A percentile compares a stretch with the other conserved stretches of the same genome.
phyloP scores from a whole-genome alignment of 176 grass and related monocot species.

The Lolium perenne region DNA sequence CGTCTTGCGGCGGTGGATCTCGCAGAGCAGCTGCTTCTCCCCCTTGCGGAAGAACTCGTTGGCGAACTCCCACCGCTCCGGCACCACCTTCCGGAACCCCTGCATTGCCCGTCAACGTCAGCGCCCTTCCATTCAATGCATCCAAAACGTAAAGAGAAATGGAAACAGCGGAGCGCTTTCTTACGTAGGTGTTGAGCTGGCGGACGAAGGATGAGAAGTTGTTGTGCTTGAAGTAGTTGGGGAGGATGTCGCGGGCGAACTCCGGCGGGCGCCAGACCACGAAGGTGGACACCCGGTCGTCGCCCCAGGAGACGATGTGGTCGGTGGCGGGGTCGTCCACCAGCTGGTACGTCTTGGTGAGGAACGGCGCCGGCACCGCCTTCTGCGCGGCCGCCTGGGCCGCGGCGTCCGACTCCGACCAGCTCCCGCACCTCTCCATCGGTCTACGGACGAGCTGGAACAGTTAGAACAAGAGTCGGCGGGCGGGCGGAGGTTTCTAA shows the following conservation, averaged over 20 bases:
- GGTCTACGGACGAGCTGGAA: background rate
- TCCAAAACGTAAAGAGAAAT: background rate
- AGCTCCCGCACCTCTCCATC: slow-evolving; percentile 82
- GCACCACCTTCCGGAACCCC: slow-evolving; percentile 87
- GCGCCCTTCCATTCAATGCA: background rate
- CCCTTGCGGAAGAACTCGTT: slow-evolving; percentile 93
- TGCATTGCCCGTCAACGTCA: slow-evolving; percentile 36
- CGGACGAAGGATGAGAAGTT: slow-evolving; percentile 99
- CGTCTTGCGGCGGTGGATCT: slow-evolving; percentile 95
- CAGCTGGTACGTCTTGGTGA: slow-evolving; percentile 97
- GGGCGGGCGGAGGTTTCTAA: slow-evolving; percentile 44
- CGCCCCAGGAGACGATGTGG: slow-evolving; percentile 98
- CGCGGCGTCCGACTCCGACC: slow-evolving; percentile 56
- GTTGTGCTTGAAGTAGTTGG: slow-evolving; percentile 98
- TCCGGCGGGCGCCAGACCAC: slow-evolving; percentile 95
- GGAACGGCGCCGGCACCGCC: slow-evolving; percentile 92
- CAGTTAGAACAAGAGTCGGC: slow-evolving; percentile 25
- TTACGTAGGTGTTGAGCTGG: slow-evolving; percentile 99
- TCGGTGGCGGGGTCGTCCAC: slow-evolving; percentile 89
- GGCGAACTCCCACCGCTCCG: slow-evolving; percentile 91
- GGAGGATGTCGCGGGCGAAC: slow-evolving; percentile 96
- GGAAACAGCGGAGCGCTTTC: background rate
- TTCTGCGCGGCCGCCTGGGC: slow-evolving; percentile 73
- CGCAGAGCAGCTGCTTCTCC: slow-evolving; percentile 76
- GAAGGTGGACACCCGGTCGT: slow-evolving; percentile 91